Conservation (phyloP, 1,284 basidiomycete species). For the Cutaneotrichosporon sp. region DNA sequence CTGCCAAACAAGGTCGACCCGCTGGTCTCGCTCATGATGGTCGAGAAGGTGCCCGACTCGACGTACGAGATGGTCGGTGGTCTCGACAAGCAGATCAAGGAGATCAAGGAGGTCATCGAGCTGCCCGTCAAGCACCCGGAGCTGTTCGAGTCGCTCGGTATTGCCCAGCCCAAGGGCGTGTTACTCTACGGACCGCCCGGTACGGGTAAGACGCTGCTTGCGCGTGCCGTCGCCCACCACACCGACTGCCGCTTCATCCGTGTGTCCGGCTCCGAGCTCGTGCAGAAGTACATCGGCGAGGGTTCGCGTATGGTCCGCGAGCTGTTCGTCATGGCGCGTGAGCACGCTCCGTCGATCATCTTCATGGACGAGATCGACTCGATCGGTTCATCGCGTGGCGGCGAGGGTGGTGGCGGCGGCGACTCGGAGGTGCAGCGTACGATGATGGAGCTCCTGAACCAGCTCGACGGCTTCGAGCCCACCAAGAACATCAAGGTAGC, state of each 20-base stretch:
- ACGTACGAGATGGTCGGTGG: conserved; percentile 99
- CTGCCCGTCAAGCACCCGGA: conserved; percentile 98
- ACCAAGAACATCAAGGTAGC: conserved; percentile 93
- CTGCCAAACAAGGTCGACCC: conserved; percentile 95
- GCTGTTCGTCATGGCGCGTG: conserved; percentile 97
- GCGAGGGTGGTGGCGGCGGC: conserved; percentile 79
- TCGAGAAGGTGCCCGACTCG: conserved; percentile 99
- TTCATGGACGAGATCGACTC: conserved; percentile 99
- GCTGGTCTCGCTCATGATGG: conserved; percentile 97
- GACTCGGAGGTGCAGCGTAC: conserved; percentile 98
- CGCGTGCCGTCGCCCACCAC: conserved; percentile 93
- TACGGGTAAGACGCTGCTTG: conserved; percentile 93
- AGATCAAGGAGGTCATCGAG: conserved; percentile 99
- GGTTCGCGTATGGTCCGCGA: conserved; percentile 96
- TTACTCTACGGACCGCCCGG: conserved; percentile 95
- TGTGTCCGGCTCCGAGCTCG: conserved; percentile 91
- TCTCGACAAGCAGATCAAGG: conserved; percentile 97
- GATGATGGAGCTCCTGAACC: conserved; percentile 96
- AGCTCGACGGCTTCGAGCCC: conserved; percentile 95
- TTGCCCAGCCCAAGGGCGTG: conserved; percentile 97
- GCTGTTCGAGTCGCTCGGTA: conserved; percentile 93
- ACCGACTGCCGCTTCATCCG: conserved; percentile 98
- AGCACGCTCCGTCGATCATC: conserved; percentile 98
- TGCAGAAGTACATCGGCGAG: conserved; percentile 99
- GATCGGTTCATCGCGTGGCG: conserved; percentile 90